Base-by-base conservation (phyloP, 2,329 filamentous ascomycete genomes). In the Huntiella moniliformis region DNA sequence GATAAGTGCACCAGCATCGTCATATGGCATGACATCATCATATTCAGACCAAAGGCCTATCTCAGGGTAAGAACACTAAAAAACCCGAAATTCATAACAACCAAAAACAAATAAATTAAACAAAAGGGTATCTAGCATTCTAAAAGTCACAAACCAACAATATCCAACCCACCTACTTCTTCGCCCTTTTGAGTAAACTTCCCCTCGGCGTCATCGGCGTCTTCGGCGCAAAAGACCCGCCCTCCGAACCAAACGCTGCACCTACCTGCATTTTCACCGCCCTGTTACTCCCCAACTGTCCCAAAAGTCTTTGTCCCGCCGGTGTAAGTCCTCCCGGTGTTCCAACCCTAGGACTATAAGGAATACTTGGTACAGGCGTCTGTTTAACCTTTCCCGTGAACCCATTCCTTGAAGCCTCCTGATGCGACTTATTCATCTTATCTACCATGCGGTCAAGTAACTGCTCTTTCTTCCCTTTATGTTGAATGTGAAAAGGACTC, bases 361-460 rank as follows among this genome's bases (percentile, higher is more conserved):
- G 74, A 51, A 82, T 83, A 53, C 70, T 74, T 6, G 82, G 80
- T n/a, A 77, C 71, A 0, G 77, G 77, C 2, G 73, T 76, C 48
- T 63, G 61, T 31, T 73, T 68, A 10, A 64, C 67, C 53, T 68
- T 80, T 11, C 71, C 77, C 3, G 69, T 74, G 51, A 74, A 67
- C 17, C 74, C 76, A 13, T 70, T 64, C 46, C 68, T 71, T 5
- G 71, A 68, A 4, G 73, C 69, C 18, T 70, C 68, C 42, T 79
- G 73, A 58, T 86, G 87, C 2, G 71, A 79, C 54, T 76, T 75
- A 10, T 82, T 74, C 16, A 83, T 82, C 44, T 75, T 75, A 51
- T 94, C 87, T 2, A 95, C 86, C 71, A 95, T 84, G 33, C 78
- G 74, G 55, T 88, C 77, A 59, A 92, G 86, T 22, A 96, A 64